These are phyloP conservation scores for Lumnitzera littorea DNA, from an alignment of 345 rosid species.

Conservation along the genomic window DNA sequence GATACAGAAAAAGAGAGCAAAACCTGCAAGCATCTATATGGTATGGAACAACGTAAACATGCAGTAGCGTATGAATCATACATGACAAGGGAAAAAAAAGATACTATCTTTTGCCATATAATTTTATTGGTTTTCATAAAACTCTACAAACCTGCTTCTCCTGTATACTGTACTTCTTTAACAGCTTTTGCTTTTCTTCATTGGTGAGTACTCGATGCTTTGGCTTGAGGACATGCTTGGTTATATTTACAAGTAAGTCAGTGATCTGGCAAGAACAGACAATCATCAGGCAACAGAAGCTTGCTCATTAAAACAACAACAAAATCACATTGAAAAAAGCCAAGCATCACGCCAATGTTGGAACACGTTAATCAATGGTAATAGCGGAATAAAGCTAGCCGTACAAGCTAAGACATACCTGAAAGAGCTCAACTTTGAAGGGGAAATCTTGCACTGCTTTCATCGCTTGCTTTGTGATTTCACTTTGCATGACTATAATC, in stretches of 20 bases:
- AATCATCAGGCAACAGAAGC: slow-evolving; percentile 1
- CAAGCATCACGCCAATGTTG: background rate
- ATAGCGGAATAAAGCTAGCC: background rate
- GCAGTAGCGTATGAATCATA: background rate
- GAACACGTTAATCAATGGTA: background rate
- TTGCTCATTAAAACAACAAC: slow-evolving; percentile 1
- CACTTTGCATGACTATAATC: slow-evolving; percentile 63
- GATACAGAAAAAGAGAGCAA: no score
- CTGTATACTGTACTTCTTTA: slow-evolving; percentile 53
- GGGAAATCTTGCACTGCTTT: slow-evolving; percentile 65
- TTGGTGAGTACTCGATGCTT: slow-evolving; percentile 53
- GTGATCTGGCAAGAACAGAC: slow-evolving; percentile 40
- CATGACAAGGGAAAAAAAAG: background rate
- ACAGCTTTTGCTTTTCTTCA: slow-evolving; percentile 51
- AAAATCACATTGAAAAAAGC: background rate
- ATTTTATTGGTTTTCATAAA: background rate
- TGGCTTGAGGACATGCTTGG: slow-evolving; percentile 77
- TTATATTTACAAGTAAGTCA: slow-evolving; percentile 70
- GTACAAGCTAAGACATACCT: slow-evolving; percentile 30
- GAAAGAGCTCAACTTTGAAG: slow-evolving; percentile 82
- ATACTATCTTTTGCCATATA: background rate
- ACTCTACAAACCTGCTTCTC: slow-evolving; percentile 73
- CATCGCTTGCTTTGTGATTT: slow-evolving; percentile 67
- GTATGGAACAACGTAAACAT: no score
- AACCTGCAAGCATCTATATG: no score